phyloP scores from a whole-genome alignment of 164 flowering plant genomes.

The Piper longum region DNA sequence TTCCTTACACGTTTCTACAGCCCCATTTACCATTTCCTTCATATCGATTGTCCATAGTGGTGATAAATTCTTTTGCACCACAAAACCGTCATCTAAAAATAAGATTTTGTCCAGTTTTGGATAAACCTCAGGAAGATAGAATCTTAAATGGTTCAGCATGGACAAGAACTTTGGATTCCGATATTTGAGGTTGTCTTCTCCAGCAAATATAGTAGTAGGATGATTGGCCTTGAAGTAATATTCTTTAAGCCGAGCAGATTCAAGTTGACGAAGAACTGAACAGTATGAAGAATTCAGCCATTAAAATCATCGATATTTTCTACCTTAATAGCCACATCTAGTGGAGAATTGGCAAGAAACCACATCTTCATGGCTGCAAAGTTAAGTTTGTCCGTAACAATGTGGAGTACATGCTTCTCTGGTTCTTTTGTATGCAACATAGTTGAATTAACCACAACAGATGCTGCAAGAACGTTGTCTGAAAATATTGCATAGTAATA shows the following conservation, averaged over 20 bases:
- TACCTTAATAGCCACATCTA: constrained; percentile 46
- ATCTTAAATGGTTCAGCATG: constrained; percentile 92
- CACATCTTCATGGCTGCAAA: constrained; percentile 95
- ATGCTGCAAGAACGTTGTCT: constrained; percentile 92
- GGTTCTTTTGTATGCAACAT: constrained; percentile 56
- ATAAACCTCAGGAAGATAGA: constrained; percentile 93
- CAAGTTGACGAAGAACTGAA: constrained; percentile 87
- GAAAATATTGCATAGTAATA: constrained; percentile 93
- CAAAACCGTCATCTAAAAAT: constrained; percentile 95
- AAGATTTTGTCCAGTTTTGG: constrained; percentile 80
- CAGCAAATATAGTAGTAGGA: constrained; percentile 49
- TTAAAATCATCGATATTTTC: constrained; percentile 77
- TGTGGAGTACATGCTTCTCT: constrained; percentile 87
- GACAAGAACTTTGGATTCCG: constrained; percentile 94
- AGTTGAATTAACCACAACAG: constrained; percentile 93
- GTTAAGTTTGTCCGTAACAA: constrained; percentile 80
- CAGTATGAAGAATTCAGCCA: constrained; percentile 96
- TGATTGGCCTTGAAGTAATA: constrained; percentile 80
- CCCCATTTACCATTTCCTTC: constrained; percentile 92
- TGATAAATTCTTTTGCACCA: constrained; percentile 87
- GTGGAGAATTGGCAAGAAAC: constrained; percentile 68
- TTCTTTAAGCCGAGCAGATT: constrained; percentile 64
- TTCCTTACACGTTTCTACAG: constrained; percentile 94
- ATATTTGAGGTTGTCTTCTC: constrained; percentile 72
- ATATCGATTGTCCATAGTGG: constrained; percentile 77